Evolutionary conservation across 2,329 filamentous ascomycete species (phyloP), one percentile per base, ranked within the genome.

Genomic region (Fusarium sp.): DNA sequence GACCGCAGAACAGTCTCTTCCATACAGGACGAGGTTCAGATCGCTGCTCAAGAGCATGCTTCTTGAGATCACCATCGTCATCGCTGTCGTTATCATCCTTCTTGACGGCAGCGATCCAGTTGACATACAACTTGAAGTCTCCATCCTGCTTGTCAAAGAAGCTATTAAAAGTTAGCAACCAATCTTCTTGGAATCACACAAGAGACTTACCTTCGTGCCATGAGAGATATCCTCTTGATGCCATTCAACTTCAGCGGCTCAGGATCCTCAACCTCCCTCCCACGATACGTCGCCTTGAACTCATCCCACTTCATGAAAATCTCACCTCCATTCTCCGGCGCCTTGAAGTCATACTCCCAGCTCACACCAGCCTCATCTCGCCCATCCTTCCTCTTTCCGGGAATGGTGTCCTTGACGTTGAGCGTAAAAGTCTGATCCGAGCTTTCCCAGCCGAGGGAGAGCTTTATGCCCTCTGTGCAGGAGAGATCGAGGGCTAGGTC

Each of bases 141-240:
- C 93, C 93, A 70, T 93, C 85, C 81, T 95, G 93, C 1, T 87
- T 83, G 14, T 91, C 93, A 75, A 95, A 95, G 84, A 94, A 95
- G 81, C 93, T 94, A 74, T 36, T 8, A 51, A n/a, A 55, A 3
- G 65, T 82, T 58, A 82, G 78, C 44, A 62, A 54, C 55, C 57
- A 52, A 6, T 32, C 22, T 55, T 3, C 10, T 28, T 26, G 51
- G 15, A 39, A 22, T 39, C 30, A 20, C 20, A 22, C 36, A 24
- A 11, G 22, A 50, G 41, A 14, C 84, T 66, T 81, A 94, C 93
- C 94, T 96, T 80, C 94, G 85, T 86, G 93, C 93, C 94, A 96
- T 95, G 67, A 96, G 85, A 57, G 90, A 91, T 36, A 96, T 84
- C 52, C 92, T 86, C 82, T 89, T 92, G 44, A 96, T 85, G 48